Percentiles rank a stretch among this genome's conserved stretches.
These are phyloP conservation scores for Xylariaceae sp. DNA, from an alignment of 2,329 filamentous ascomycete genomes.

Conservation along the genomic window DNA sequence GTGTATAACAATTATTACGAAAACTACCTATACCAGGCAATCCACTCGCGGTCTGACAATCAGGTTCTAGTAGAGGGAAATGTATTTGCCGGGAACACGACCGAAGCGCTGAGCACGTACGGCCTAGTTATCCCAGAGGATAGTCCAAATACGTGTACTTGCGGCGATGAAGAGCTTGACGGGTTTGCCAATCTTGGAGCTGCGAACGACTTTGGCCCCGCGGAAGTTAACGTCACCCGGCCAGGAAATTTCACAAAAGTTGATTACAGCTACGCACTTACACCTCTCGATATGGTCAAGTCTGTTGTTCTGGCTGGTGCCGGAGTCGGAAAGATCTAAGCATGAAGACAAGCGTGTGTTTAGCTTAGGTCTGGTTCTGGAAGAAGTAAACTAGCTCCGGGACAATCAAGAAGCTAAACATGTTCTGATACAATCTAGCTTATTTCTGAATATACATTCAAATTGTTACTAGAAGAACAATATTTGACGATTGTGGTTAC, in stretches of 20 bases:
- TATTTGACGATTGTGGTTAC: too few species aligned
- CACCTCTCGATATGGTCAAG: conserved; percentile 51
- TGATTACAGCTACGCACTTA: conserved; percentile 57
- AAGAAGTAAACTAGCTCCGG: too few species aligned
- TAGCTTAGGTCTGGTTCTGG: too few species aligned
- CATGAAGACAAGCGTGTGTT: too few species aligned
- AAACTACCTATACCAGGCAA: conserved; percentile 55
- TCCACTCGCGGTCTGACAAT: conserved; percentile 56
- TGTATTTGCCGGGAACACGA: conserved; percentile 54
- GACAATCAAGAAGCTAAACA: too few species aligned
- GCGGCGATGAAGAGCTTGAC: conserved; percentile 61
- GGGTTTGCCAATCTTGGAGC: conserved; percentile 59
- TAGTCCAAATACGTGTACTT: conserved; percentile 58
- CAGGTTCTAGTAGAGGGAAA: conserved; percentile 58
- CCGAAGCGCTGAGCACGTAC: conserved; percentile 59
- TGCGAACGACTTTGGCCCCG: conserved; percentile 57
- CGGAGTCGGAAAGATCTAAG: conserved; percentile 52
- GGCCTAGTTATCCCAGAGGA: conserved; percentile 62
- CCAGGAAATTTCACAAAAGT: conserved; percentile 56
- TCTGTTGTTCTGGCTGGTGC: conserved; percentile 51
- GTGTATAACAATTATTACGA: conserved; percentile 58
- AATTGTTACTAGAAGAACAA: too few species aligned
- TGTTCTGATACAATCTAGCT: too few species aligned
- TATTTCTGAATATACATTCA: too few species aligned
- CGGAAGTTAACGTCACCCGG: conserved; percentile 58